These are phyloP conservation scores for Moelleriella libera DNA, from an alignment of 2,329 filamentous ascomycete species.

Conservation along the genomic window DNA sequence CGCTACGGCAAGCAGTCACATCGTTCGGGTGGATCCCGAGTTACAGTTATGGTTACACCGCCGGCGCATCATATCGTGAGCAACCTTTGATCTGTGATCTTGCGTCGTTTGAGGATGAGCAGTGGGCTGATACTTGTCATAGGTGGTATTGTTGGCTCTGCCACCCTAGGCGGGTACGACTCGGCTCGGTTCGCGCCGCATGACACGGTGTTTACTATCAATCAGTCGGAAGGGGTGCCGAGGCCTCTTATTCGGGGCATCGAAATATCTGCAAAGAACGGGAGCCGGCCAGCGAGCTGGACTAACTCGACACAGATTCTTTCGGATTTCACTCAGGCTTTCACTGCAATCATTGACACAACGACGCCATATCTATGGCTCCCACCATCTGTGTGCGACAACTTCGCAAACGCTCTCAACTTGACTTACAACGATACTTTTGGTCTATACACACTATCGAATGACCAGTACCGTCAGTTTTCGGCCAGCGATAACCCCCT, in stretches of 20 bases:
- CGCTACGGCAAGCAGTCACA: slow-evolving; percentile 44
- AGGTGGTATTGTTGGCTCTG: slow-evolving; percentile 32
- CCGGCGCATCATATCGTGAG: slow-evolving; percentile 58
- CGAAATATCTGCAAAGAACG: slow-evolving; percentile 20
- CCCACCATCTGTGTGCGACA: slow-evolving; percentile 43
- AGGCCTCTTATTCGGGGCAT: slow-evolving; percentile 47
- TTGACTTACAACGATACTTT: slow-evolving; percentile 50
- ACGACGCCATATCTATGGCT: slow-evolving; percentile 52
- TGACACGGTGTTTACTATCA: slow-evolving; percentile 42
- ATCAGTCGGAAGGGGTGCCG: slow-evolving; percentile 38
- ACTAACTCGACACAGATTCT: slow-evolving; percentile 20
- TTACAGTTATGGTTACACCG: slow-evolving; percentile 62
- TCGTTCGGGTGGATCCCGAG: slow-evolving; percentile 49
- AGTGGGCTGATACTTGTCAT: not conserved
- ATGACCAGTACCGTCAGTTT: slow-evolving; percentile 37
- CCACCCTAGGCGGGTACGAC: slow-evolving; percentile 62
- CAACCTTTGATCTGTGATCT: not conserved
- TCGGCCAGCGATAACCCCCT: slow-evolving; percentile 24
- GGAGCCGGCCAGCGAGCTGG: slow-evolving; percentile 22
- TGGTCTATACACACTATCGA: slow-evolving; percentile 49
- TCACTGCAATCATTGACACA: slow-evolving; percentile 45
- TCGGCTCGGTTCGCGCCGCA: slow-evolving; percentile 46
- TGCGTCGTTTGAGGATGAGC: not conserved
- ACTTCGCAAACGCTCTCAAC: slow-evolving; percentile 49
- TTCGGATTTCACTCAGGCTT: slow-evolving; percentile 30